These are phyloP conservation scores for Mycena vulgaris DNA, from an alignment of 768 basidiomycete species.

Conservation along the genomic window DNA sequence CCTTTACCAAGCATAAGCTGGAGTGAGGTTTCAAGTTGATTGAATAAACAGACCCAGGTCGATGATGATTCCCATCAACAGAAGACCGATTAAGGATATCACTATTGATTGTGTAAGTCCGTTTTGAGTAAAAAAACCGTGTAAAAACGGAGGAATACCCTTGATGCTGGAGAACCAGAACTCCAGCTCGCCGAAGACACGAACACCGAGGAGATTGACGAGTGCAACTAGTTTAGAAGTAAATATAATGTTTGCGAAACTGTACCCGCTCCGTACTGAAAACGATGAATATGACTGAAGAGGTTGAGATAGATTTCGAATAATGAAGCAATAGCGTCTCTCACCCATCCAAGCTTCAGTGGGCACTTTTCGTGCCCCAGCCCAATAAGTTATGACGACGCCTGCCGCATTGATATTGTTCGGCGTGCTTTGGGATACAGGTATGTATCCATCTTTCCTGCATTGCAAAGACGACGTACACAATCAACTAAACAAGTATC, in stretches of 20 bases:
- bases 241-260: constrained; percentile 1
- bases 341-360: constrained; percentile 72
- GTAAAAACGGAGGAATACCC: constrained; percentile 54
- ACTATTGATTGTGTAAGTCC: constrained; percentile 47
- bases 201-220: constrained; percentile 74
- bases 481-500: constrained; percentile 61
- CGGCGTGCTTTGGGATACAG: too few relatives aligned
- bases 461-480: too few relatives aligned
- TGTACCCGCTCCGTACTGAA: constrained; percentile 56
- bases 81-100: constrained; percentile 62
- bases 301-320: background rate
- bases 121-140: background rate
- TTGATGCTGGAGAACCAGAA: constrained; percentile 84
- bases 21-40: constrained; percentile 47
- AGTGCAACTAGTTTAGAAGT: constrained; percentile 57
- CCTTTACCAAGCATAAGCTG: constrained; percentile 53
- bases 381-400: constrained; percentile 67
- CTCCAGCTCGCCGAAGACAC: constrained; percentile 81
- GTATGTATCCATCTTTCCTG: too few relatives aligned
- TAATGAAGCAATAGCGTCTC: constrained; percentile 33
- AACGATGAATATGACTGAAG: constrained; percentile 69
- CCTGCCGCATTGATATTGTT: constrained; percentile 78
- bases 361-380: constrained; percentile 53
- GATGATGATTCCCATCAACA: constrained; percentile 75
- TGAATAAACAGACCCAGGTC: constrained; percentile 68